These are phyloP conservation scores for Septoria linicola DNA, from an alignment of 2,329 filamentous ascomycete genomes.

Conservation along the genomic window DNA sequence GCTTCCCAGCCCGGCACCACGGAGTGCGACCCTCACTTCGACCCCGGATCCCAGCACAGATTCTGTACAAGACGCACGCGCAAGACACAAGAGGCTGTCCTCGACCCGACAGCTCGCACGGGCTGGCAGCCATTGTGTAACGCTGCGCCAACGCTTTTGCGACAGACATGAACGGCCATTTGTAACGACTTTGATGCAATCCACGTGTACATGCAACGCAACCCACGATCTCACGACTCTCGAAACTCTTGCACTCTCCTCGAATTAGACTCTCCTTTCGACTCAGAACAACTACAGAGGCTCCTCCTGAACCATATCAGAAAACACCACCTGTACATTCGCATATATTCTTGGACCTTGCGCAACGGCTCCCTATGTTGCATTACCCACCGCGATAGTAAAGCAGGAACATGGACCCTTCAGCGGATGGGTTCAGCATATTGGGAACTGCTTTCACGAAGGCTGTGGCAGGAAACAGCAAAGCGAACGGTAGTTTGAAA, in stretches of 20 bases:
- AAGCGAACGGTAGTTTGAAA: constrained; percentile 7
- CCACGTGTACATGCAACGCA: no score
- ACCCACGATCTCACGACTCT: no score
- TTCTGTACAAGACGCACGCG: no score
- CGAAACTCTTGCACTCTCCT: no score
- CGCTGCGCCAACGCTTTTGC: no score
- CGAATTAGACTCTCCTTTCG: neutral
- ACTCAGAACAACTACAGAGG: neutral
- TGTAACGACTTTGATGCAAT: no score
- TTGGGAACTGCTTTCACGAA: neutral
- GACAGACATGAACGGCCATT: no score
- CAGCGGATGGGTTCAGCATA: constrained; percentile 5
- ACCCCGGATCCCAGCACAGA: constrained; percentile 3
- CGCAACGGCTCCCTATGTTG: neutral
- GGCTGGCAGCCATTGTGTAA: no score
- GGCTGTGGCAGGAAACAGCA: neutral
- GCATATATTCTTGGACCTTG: neutral
- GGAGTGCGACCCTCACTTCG: no score
- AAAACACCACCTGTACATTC: neutral
- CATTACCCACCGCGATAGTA: constrained; percentile 9
- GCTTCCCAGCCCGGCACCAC: constrained; percentile 6
- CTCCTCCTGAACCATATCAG: neutral
- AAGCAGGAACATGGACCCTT: constrained; percentile 13
- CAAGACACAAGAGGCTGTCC: neutral
- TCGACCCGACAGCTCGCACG: neutral